Percentiles rank a stretch among this genome's conserved stretches.
phyloP scores from a whole-genome alignment of 805 yeast species.

The Hanseniaspora lachancei region DNA sequence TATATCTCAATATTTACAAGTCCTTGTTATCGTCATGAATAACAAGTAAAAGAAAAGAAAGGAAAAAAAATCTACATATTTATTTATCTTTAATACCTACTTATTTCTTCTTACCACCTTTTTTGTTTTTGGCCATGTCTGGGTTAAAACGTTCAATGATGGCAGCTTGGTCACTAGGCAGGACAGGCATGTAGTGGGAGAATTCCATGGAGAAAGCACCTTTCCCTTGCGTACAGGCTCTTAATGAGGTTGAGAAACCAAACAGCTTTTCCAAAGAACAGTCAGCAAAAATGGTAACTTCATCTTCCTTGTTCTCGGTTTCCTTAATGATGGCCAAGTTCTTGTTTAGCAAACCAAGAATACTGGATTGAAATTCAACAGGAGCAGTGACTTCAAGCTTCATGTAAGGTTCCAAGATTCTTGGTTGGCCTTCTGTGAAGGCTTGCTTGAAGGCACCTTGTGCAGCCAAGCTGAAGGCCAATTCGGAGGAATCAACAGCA shows the following conservation, averaged over 20 bases:
- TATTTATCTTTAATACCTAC: conserved; percentile 21
- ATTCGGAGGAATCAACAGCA: conserved; percentile 91
- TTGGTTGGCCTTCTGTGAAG: conserved; percentile 70
- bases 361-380: conserved; percentile 85
- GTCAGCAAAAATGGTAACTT: conserved; percentile 84
- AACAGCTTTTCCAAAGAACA: conserved; percentile 94
- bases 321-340: conserved; percentile 84
- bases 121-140: conserved; percentile 28
- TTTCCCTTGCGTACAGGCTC: conserved; percentile 97
- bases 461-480: conserved; percentile 89
- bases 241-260: conserved; percentile 86
- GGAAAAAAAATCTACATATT: no score
- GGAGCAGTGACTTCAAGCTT: conserved; percentile 87
- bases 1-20: no score
- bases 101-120: conserved; percentile 25
- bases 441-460: conserved; percentile 85
- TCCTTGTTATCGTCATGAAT: no score
- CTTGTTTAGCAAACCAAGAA: conserved; percentile 84
- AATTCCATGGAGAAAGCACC: conserved; percentile 96
- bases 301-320: conserved; percentile 88
- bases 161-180: conserved; percentile 81
- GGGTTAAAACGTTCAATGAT: conserved; percentile 39
- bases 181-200: conserved; percentile 78
- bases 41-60: no score
- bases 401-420: conserved; percentile 93